Conservation (phyloP, 2,329 filamentous ascomycete genomes). For the Huntiella decipiens region DNA sequence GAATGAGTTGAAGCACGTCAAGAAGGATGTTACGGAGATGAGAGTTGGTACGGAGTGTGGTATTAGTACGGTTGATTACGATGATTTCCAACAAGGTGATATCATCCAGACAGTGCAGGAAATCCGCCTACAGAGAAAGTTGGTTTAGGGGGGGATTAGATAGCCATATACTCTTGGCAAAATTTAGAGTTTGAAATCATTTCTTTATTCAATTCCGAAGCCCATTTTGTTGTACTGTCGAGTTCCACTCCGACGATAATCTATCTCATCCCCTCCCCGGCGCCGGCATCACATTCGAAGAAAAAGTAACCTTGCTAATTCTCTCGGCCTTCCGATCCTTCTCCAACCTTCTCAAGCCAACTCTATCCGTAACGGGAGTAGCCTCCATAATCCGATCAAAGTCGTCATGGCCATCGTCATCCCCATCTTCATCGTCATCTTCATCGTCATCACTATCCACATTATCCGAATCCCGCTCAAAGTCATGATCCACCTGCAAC, state of each 20-base stretch:
- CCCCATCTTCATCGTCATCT: slow-evolving; percentile 26
- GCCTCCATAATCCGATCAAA: slow-evolving; percentile 91
- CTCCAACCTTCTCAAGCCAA: slow-evolving; percentile 42
- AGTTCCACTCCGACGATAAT: too few species aligned
- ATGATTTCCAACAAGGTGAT: slow-evolving; percentile 63
- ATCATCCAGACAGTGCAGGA: slow-evolving; percentile 78
- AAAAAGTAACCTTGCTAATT: slow-evolving; percentile 31
- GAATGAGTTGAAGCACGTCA: slow-evolving; percentile 69
- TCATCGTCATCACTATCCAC: slow-evolving; percentile 26
- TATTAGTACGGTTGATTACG: slow-evolving; percentile 64
- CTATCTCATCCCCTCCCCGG: slow-evolving; percentile 20
- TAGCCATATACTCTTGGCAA: neutral
- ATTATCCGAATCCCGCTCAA: slow-evolving; percentile 52
- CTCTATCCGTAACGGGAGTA: slow-evolving; percentile 71
- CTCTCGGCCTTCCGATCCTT: slow-evolving; percentile 32
- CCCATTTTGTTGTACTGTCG: neutral
- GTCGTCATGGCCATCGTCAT: slow-evolving; percentile 45
- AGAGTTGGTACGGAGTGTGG: slow-evolving; percentile 88
- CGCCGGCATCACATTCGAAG: slow-evolving; percentile 28
- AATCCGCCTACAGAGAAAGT: slow-evolving; percentile 45
- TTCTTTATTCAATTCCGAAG: neutral
- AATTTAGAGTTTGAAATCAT: neutral
- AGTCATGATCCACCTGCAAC: slow-evolving; percentile 30
- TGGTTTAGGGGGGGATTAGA: slow-evolving; percentile 15
- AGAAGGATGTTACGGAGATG: slow-evolving; percentile 81